These are phyloP conservation scores for Fragilaria radians DNA, from an alignment of 108 stramenopile genomes.

Conservation along the genomic window DNA sequence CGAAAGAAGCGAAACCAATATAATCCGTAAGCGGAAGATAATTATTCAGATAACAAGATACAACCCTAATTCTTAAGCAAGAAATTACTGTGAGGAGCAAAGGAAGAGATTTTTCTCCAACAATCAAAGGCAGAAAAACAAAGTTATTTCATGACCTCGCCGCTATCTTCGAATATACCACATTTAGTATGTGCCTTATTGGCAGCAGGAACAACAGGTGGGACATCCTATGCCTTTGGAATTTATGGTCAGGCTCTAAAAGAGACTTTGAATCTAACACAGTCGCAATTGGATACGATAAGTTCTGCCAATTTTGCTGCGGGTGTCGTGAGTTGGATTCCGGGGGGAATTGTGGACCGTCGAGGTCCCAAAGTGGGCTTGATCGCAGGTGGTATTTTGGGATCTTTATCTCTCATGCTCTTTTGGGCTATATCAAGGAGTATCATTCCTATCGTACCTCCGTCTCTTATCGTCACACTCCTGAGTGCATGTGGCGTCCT, in stretches of 20 bases:
- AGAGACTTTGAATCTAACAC: slow-evolving; percentile 49
- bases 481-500: slow-evolving; percentile 46
- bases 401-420: slow-evolving; percentile 27
- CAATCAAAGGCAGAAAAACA: too few species aligned
- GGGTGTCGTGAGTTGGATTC: slow-evolving; percentile 67
- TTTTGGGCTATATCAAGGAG: slow-evolving; percentile 60
- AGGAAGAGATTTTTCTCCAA: too few species aligned
- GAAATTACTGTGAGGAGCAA: too few species aligned
- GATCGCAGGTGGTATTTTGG: slow-evolving; percentile 46
- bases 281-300: slow-evolving; percentile 72
- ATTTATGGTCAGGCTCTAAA: slow-evolving; percentile 72
- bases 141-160: too few species aligned
- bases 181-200: slow-evolving; percentile 48
- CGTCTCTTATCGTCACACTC: slow-evolving; percentile 24
- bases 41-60: too few species aligned
- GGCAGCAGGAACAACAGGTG: slow-evolving; percentile 71
- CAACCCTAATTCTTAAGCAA: too few species aligned
- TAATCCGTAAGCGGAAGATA: too few species aligned
- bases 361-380: slow-evolving; percentile 49
- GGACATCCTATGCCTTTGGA: slow-evolving; percentile 80
- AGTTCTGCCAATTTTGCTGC: slow-evolving; percentile 64
- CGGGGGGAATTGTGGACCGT: slow-evolving; percentile 62
- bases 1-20: too few species aligned
- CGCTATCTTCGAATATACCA: slow-evolving; percentile 25
- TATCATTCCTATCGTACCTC: neutral